Conservation (phyloP, 179 eudicot species). For the Beta lomatogona region DNA sequence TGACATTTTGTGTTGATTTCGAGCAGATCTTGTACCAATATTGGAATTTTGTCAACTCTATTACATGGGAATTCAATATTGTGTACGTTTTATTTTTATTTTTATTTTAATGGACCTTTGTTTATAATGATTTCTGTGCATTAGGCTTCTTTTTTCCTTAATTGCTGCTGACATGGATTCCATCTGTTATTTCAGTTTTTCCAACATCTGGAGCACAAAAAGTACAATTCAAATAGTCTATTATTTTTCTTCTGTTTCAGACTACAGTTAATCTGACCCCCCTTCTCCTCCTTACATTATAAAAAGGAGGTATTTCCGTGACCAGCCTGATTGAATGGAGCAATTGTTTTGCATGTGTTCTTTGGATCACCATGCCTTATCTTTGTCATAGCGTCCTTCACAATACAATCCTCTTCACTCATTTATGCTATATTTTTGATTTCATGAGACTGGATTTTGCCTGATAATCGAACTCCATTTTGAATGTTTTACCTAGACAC, state of each 20-base stretch:
- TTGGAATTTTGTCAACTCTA: constrained; percentile 1
- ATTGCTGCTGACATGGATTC: background rate
- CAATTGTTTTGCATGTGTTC: background rate
- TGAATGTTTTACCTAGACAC: background rate
- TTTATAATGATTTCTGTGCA: background rate
- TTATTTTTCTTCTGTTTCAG: background rate
- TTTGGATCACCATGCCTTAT: background rate
- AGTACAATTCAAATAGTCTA: background rate
- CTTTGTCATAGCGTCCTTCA: background rate
- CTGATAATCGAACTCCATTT: background rate
- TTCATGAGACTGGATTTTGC: background rate
- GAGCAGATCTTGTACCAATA: constrained; percentile 11
- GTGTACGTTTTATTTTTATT: background rate
- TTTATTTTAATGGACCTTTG: background rate
- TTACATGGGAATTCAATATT: background rate
- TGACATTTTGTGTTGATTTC: constrained; percentile 6
- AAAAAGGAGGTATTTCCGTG: background rate
- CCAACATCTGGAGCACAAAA: constrained; percentile 5
- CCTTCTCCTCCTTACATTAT: background rate
- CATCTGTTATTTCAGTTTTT: background rate
- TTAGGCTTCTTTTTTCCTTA: background rate
- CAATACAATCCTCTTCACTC: background rate
- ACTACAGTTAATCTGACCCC: background rate
- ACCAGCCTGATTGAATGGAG: background rate
- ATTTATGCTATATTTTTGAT: background rate